Evolutionary conservation across 2,329 filamentous ascomycete genomes (phyloP), one percentile per base, ranked within the genome.

Genomic region (Colletotrichum abscissum): DNA sequence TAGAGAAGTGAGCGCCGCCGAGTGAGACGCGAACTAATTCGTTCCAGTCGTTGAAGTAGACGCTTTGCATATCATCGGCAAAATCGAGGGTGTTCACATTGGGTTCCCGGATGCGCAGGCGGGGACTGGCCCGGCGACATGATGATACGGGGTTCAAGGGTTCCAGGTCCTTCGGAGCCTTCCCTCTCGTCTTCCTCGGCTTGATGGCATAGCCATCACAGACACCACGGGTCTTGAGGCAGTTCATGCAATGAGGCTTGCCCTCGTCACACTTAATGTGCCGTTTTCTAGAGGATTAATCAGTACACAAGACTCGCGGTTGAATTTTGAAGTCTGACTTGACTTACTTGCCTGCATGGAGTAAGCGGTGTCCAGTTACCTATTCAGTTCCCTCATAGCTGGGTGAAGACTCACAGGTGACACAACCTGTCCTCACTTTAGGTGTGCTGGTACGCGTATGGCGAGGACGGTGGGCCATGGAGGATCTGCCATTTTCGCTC

Each of bases 241-340:
- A 85, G 66, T 85, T 85, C 60, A 82, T 79, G 69, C 83, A 85
- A 7, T 82, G 79, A 16, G 83, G 83, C 62, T 82, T 82, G 33
- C 81, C 81, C 73, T 85, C 83, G 70, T 85, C 83, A 69, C 83
- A 85, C 76, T 85, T 85, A 58, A 85, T 81, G 75, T 85, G 83
- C 28, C 83, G 82, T 72, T 75, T 75, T 30, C 72, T 74, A 33
- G 5, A 5, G 7, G 52, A 16, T 1, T 2, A 22, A 12, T 38
- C 7, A 28, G 70, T 57, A 71, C 46, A 42, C 35, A 35, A 49
- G 12, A 63, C 26, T n/a, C 14, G 26, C 42, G 7, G 6, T 22
- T 3, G 16, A 19, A n/a, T n/a, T n/a, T n/a, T 5, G 6, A 33
- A 22, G 49, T 35, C 22, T 22, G 14, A 6, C 19, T 26, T 11